These are phyloP conservation scores for Penicillium turbatum DNA, from an alignment of 495 filamentous ascomycete genomes.

Conservation along the genomic window DNA sequence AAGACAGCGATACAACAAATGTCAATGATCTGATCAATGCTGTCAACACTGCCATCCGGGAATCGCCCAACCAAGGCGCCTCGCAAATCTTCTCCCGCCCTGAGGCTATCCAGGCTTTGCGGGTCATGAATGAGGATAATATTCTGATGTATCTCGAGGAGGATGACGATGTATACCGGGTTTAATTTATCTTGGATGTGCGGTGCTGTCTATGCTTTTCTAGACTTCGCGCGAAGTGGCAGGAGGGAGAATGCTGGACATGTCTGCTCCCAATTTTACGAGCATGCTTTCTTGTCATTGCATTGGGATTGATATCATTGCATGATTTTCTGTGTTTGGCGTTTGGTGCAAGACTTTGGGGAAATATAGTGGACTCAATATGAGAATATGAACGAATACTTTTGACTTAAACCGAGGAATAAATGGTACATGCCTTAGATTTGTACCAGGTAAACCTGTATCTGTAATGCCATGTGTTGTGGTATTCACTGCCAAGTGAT, in stretches of 20 bases:
- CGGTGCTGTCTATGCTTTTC: background rate
- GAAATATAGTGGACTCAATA: slow-evolving; percentile 13
- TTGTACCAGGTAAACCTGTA: background rate
- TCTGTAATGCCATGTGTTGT: too few relatives aligned
- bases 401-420: background rate
- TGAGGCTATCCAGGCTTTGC: slow-evolving; percentile 74
- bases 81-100: slow-evolving; percentile 55
- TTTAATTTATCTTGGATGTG: slow-evolving; percentile 26
- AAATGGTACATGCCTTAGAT: background rate
- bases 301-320: slow-evolving; percentile 30
- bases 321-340: slow-evolving; percentile 22
- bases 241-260: background rate
- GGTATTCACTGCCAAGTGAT: too few relatives aligned
- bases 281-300: slow-evolving; percentile 22
- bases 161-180: slow-evolving; percentile 49
- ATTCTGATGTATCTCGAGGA: slow-evolving; percentile 74
- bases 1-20: slow-evolving; percentile 67
- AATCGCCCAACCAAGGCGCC: slow-evolving; percentile 30
- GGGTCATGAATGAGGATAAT: slow-evolving; percentile 75
- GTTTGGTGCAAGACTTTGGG: slow-evolving; percentile 22
- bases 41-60: slow-evolving; percentile 67
- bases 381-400: slow-evolving; percentile 18
- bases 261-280: slow-evolving; percentile 9
- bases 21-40: slow-evolving; percentile 70
- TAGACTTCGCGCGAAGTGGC: background rate